Percentiles rank a stretch among this genome's conserved stretches.
These are phyloP conservation scores for Penicillium subrubescens DNA, from an alignment of 495 filamentous ascomycete species.

Conservation along the genomic window DNA sequence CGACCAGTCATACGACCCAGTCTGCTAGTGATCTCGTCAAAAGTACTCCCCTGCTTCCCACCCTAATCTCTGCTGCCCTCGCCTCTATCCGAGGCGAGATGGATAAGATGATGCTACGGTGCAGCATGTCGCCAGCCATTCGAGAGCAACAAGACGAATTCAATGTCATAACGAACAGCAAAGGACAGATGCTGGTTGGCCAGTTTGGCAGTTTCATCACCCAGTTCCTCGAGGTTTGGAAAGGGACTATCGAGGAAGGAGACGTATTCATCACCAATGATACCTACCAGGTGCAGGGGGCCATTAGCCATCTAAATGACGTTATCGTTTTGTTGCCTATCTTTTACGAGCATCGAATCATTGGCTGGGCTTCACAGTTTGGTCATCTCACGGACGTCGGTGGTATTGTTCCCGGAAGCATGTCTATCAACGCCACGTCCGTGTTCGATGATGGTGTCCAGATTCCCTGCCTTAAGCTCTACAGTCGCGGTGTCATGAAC, in stretches of 20 bases:
- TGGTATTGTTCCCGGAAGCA: slow-evolving; percentile 53
- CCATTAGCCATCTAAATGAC: slow-evolving; percentile 52
- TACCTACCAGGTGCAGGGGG: slow-evolving; percentile 51
- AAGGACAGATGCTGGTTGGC: slow-evolving; percentile 53
- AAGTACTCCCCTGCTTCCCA: slow-evolving; percentile 41
- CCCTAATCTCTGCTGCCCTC: slow-evolving; percentile 40
- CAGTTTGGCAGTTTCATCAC: slow-evolving; percentile 56
- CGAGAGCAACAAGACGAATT: slow-evolving; percentile 57
- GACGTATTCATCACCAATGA: slow-evolving; percentile 57
- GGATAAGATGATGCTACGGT: slow-evolving; percentile 54
- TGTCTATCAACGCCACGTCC: slow-evolving; percentile 53
- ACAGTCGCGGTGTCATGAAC: slow-evolving; percentile 46
- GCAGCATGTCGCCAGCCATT: slow-evolving; percentile 54
- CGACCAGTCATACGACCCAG: slow-evolving; percentile 24
- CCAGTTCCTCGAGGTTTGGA: slow-evolving; percentile 47
- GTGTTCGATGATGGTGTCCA: slow-evolving; percentile 56
- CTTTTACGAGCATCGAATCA: slow-evolving; percentile 41
- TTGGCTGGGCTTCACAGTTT: slow-evolving; percentile 54
- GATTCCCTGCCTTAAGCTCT: slow-evolving; percentile 53
- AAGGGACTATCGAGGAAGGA: slow-evolving; percentile 47
- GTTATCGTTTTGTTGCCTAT: slow-evolving; percentile 51
- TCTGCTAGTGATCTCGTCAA: slow-evolving; percentile 37
- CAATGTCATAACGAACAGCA: slow-evolving; percentile 51
- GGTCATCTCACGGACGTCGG: slow-evolving; percentile 55
- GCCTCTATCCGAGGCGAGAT: slow-evolving; percentile 52